A percentile compares a stretch with the other conserved stretches of the same genome.
Evolutionary conservation across 2,329 filamentous ascomycete genomes (phyloP).

Genomic region (Colletotrichum eleusines): DNA sequence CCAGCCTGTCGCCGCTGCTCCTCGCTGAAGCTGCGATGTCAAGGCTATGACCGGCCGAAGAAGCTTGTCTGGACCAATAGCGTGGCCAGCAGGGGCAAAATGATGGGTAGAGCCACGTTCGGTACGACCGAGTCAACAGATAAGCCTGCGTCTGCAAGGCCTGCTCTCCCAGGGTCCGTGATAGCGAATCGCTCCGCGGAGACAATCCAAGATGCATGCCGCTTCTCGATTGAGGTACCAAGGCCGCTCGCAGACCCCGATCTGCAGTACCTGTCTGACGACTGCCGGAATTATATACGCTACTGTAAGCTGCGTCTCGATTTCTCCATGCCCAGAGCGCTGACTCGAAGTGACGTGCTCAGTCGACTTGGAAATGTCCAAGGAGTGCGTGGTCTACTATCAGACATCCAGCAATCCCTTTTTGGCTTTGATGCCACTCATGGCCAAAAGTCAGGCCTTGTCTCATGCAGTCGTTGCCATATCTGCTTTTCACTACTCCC

Average conservation of each 20-base stretch:
- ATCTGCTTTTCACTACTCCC: constrained; percentile 35
- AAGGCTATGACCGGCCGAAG: constrained; percentile 31
- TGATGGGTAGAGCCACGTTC: constrained; percentile 29
- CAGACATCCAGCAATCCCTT: constrained; percentile 35
- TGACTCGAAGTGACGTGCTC: not conserved
- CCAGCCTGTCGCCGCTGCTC: constrained; percentile 32
- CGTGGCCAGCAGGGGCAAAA: constrained; percentile 31
- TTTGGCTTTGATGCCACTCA: constrained; percentile 33
- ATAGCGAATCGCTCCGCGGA: not conserved
- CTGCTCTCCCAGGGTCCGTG: not conserved
- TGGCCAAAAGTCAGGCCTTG: constrained; percentile 22
- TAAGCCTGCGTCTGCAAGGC: not conserved
- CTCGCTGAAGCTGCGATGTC: constrained; percentile 33
- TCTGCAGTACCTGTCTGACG: constrained; percentile 20
- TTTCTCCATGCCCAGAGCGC: not conserved
- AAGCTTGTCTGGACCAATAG: constrained; percentile 35
- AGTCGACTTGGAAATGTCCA: constrained; percentile 35
- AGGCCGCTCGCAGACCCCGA: constrained; percentile 24
- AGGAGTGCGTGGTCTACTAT: constrained; percentile 35
- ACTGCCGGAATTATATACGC: constrained; percentile 35
- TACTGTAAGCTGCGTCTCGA: constrained; percentile 18
- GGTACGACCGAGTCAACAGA: not conserved
- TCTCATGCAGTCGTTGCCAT: constrained; percentile 29
- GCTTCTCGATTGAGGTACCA: not conserved
- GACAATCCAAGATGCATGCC: not conserved